These are phyloP conservation scores for Oryza punctata DNA, from an alignment of 176 grass and related monocot genomes.

Conservation along the genomic window DNA sequence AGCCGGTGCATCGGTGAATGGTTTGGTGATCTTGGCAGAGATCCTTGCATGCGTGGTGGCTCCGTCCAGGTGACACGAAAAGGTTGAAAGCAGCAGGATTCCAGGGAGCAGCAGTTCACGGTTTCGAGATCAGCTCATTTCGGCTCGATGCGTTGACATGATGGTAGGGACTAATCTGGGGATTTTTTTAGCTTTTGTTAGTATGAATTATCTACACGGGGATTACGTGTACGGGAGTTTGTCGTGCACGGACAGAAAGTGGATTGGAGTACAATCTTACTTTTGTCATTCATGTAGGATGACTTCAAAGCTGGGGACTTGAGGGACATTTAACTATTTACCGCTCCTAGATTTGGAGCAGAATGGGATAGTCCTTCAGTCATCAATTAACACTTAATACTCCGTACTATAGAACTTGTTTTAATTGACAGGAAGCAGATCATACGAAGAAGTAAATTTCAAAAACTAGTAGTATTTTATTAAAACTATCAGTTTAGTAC, in stretches of 20 bases:
- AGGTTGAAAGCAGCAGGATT: slow-evolving; percentile 2
- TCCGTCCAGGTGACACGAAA: slow-evolving; percentile 33
- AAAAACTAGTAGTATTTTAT: too few species aligned
- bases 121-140: not conserved
- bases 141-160: not conserved
- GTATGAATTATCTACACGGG: not conserved
- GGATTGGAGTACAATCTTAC: not conserved
- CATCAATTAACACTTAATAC: not conserved
- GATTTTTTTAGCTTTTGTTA: not conserved
- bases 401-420: too few species aligned
- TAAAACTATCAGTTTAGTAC: too few species aligned
- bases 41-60: slow-evolving; percentile 22
- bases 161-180: too few species aligned
- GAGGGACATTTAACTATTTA: too few species aligned
- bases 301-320: too few species aligned
- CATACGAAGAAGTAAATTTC: not conserved
- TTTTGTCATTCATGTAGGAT: not conserved
- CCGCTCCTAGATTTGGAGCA: not conserved
- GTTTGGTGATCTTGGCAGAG: slow-evolving; percentile 16
- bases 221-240: not conserved
- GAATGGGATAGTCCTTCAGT: not conserved
- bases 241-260: too few species aligned
- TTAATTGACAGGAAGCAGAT: not conserved
- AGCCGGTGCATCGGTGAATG: not conserved
- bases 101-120: not conserved